Conservation (phyloP, 495 filamentous ascomycete genomes). For the Glutinoglossum americanum region DNA sequence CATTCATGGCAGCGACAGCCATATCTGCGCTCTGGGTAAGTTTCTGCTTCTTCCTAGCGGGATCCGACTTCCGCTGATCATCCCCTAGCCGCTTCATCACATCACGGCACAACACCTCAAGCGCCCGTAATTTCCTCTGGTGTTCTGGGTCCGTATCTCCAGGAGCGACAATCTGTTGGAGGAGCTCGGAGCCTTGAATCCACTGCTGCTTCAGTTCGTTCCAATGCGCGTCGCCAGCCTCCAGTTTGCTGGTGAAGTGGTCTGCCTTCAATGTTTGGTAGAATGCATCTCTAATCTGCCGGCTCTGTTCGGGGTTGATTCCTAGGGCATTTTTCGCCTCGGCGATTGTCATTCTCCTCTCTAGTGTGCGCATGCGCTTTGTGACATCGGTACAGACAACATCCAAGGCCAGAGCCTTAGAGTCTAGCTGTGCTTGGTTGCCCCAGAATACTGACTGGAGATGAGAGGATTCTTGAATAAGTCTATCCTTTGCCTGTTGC, state of each 20-base stretch:
- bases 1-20: slow-evolving; percentile 13
- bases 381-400: slow-evolving; percentile 65
- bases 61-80: slow-evolving; percentile 38
- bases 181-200: slow-evolving; percentile 33
- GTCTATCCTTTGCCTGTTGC: slow-evolving; percentile 45
- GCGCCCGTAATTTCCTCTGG: slow-evolving; percentile 34
- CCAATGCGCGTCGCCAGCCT: slow-evolving; percentile 53
- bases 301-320: slow-evolving; percentile 48
- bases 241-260: slow-evolving; percentile 51
- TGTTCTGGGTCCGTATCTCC: slow-evolving; percentile 33
- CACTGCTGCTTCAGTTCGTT: slow-evolving; percentile 45
- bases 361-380: slow-evolving; percentile 47
- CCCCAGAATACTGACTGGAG: slow-evolving; percentile 42
- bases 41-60: slow-evolving; percentile 24
- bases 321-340: slow-evolving; percentile 53
- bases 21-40: slow-evolving; percentile 9
- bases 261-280: slow-evolving; percentile 44
- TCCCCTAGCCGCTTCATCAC: slow-evolving; percentile 53
- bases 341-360: slow-evolving; percentile 41
- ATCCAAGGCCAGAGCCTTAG: slow-evolving; percentile 49
- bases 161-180: slow-evolving; percentile 33
- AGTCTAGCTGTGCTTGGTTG: slow-evolving; percentile 23
- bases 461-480: slow-evolving; percentile 42
- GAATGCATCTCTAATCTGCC: slow-evolving; percentile 41
- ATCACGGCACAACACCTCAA: slow-evolving; percentile 50